Evolutionary conservation across 257 asterid species (phyloP).

Genomic region (Rauvolfia tetraphylla): DNA sequence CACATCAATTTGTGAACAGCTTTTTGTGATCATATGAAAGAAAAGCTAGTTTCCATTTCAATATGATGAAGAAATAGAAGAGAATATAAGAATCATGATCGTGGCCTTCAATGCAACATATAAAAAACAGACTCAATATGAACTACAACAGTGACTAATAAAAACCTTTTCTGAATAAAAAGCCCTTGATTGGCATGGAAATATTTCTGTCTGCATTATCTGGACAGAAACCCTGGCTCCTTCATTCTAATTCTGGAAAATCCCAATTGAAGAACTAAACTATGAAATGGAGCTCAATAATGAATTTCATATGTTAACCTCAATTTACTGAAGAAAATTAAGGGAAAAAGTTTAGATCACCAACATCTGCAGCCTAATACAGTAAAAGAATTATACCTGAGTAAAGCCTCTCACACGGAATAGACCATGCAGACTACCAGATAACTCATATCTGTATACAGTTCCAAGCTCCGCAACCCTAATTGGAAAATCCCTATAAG

Average conservation of each 20-base stretch:
- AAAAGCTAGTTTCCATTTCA: not conserved
- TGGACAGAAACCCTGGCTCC: not conserved
- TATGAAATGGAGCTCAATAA: not conserved
- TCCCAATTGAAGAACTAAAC: not conserved
- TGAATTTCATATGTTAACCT: not conserved
- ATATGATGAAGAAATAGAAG: not conserved
- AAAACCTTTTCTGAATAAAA: not conserved
- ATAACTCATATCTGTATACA: conserved; percentile 89
- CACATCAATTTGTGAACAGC: not conserved
- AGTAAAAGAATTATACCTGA: conserved; percentile 49
- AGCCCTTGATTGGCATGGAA: not conserved
- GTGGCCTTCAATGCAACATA: not conserved
- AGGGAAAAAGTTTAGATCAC: not conserved
- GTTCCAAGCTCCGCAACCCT: conserved; percentile 99
- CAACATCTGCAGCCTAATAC: no score
- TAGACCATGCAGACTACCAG: conserved; percentile 96
- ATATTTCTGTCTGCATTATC: not conserved
- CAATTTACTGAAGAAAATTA: not conserved
- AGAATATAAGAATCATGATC: not conserved
- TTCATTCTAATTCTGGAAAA: not conserved
- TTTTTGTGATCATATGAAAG: not conserved
- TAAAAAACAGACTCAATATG: not conserved
- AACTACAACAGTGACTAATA: not conserved
- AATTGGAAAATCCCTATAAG: conserved; percentile 87
- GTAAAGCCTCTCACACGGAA: conserved; percentile 98